Percentiles rank a stretch among this genome's conserved stretches.
Conservation (phyloP, 1,284 basidiomycete species). For the Ustilago esculenta region DNA sequence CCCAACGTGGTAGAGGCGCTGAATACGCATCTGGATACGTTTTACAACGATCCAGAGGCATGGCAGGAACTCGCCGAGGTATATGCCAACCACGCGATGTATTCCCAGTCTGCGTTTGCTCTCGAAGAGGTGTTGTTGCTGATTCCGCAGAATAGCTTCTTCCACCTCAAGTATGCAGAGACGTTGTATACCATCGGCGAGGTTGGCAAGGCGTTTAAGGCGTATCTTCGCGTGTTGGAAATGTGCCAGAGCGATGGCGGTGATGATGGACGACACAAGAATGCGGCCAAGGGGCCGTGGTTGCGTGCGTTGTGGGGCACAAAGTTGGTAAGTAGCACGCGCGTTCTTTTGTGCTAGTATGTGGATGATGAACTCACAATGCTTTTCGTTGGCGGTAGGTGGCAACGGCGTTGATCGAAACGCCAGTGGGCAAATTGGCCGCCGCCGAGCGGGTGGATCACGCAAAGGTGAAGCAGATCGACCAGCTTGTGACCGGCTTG, state of each 20-base stretch:
- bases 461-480: constrained; percentile 45
- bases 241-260: constrained; percentile 46
- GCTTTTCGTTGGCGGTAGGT: no score
- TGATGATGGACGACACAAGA: not conserved
- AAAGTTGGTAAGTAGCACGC: constrained; percentile 61
- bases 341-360: no score
- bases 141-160: constrained; percentile 84
- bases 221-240: constrained; percentile 61
- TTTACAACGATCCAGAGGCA: constrained; percentile 89
- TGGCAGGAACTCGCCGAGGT: constrained; percentile 94
- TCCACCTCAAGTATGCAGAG: constrained; percentile 83
- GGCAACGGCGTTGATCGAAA: constrained; percentile 26
- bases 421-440: constrained; percentile 4
- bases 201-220: constrained; percentile 69
- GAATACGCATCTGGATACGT: constrained; percentile 84
- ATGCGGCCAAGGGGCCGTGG: constrained; percentile 48
- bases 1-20: constrained; percentile 79
- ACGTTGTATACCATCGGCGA: constrained; percentile 81
- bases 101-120: constrained; percentile 75
- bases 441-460: constrained; percentile 24
- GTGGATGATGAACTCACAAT: no score
- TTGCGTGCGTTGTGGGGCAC: constrained; percentile 62
- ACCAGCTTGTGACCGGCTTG: constrained; percentile 50
- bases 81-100: constrained; percentile 83
- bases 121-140: constrained; percentile 83